These are phyloP conservation scores for Candida vartiovaarae DNA, from an alignment of 805 yeast species.

Conservation along the genomic window DNA sequence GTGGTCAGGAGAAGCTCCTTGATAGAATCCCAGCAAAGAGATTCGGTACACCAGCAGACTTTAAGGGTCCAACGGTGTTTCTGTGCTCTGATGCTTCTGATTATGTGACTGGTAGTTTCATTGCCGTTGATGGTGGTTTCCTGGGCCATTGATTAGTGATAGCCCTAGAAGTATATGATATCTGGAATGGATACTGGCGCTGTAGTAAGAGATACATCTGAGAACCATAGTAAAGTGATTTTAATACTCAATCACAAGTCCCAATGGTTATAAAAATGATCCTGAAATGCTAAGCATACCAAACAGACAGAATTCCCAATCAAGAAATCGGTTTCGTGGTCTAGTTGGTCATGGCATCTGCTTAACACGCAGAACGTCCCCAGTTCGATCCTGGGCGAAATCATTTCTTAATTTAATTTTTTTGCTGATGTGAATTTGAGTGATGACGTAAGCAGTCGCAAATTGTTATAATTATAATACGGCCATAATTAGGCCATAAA, in stretches of 20 bases:
- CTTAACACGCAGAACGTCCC: slow-evolving; percentile 99
- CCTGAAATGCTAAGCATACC: background rate
- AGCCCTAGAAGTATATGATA: too few species aligned
- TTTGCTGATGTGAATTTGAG: too few species aligned
- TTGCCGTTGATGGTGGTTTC: slow-evolving; percentile 76
- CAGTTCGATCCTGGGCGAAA: slow-evolving; percentile 99
- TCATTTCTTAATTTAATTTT: slow-evolving; percentile 35
- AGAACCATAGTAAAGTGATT: background rate
- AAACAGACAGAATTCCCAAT: background rate
- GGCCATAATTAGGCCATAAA: too few species aligned
- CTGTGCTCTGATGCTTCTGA: slow-evolving; percentile 72
- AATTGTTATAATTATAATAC: too few species aligned
- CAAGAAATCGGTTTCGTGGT: slow-evolving; percentile 74
- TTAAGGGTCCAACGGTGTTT: slow-evolving; percentile 67
- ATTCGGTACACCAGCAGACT: slow-evolving; percentile 44
- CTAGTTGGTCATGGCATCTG: slow-evolving; percentile 99
- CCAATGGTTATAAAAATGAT: background rate
- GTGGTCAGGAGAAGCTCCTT: slow-evolving; percentile 22
- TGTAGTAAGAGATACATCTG: too few species aligned
- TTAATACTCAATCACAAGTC: background rate
- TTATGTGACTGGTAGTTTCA: slow-evolving; percentile 67
- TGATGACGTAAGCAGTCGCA: too few species aligned
- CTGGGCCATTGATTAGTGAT: background rate
- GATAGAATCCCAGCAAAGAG: slow-evolving; percentile 38
- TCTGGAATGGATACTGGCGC: too few species aligned